These are phyloP conservation scores for Candida vartiovaarae DNA, from an alignment of 805 yeast genomes.

Conservation along the genomic window DNA sequence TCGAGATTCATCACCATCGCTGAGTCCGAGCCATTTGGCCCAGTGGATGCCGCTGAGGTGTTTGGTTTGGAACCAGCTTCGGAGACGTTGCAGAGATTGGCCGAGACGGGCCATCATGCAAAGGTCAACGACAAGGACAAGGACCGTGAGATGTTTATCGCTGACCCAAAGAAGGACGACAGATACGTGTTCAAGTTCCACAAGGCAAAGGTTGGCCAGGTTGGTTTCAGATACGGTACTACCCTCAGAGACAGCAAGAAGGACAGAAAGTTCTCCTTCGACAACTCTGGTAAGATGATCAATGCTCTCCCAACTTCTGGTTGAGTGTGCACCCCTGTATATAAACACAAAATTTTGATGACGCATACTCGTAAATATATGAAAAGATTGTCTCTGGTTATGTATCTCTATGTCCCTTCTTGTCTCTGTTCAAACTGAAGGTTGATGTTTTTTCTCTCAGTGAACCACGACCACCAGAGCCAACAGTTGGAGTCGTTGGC, in stretches of 20 bases:
- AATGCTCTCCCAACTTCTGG: constrained; percentile 24
- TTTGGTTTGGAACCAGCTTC: constrained; percentile 86
- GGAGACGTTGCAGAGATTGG: constrained; percentile 61
- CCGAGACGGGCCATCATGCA: constrained; percentile 46
- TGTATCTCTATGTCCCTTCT: constrained; percentile 1
- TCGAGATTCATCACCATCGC: constrained; percentile 85
- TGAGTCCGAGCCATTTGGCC: constrained; percentile 93
- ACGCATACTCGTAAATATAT: neutral
- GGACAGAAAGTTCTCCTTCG: constrained; percentile 68
- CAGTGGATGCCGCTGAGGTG: constrained; percentile 86
- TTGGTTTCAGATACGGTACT: constrained; percentile 90
- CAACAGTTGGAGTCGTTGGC: constrained; percentile 4
- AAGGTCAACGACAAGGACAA: constrained; percentile 20
- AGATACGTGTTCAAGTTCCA: constrained; percentile 67
- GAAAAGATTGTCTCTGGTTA: neutral
- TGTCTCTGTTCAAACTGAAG: constrained; percentile 19
- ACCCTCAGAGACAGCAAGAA: constrained; percentile 82
- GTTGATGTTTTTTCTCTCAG: constrained; percentile 21
- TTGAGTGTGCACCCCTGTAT: constrained; percentile 8
- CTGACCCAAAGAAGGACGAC: constrained; percentile 38
- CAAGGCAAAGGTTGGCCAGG: constrained; percentile 71
- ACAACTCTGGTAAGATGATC: constrained; percentile 53
- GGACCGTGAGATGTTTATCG: constrained; percentile 40
- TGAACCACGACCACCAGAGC: constrained; percentile 3
- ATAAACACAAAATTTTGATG: constrained; percentile 1